Conservation (phyloP, 139 green algal species). For the Chlamydomonas sp. region DNA sequence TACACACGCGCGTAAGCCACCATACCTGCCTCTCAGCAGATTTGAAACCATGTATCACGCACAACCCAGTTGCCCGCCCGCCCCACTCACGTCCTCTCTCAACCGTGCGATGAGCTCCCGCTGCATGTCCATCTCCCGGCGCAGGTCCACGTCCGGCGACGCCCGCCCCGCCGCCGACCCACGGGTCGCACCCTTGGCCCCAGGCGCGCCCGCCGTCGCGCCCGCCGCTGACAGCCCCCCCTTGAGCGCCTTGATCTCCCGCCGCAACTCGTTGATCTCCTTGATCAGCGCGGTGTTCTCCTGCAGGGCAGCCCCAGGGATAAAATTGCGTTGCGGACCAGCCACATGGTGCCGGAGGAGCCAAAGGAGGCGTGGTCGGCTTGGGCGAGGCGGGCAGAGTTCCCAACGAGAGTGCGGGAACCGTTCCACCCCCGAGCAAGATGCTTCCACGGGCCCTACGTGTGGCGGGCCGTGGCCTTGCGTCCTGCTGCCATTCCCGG, state of each 20-base stretch:
- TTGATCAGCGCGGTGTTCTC: constrained; percentile 90
- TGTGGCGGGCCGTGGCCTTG: too few species aligned
- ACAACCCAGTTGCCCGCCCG: too few species aligned
- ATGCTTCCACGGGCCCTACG: too few species aligned
- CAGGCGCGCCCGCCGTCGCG: background rate
- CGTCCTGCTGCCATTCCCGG: too few species aligned
- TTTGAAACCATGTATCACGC: too few species aligned
- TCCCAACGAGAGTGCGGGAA: too few species aligned
- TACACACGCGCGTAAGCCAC: too few species aligned
- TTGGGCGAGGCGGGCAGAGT: too few species aligned
- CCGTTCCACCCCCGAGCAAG: too few species aligned
- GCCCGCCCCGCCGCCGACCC: background rate
- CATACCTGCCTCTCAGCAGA: too few species aligned
- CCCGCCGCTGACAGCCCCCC: background rate
- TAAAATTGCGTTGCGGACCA: background rate
- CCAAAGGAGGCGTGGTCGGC: too few species aligned
- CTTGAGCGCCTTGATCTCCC: constrained; percentile 74
- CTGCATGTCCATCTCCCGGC: constrained; percentile 60
- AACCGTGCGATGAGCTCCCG: constrained; percentile 54
- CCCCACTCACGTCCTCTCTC: constrained; percentile 40
- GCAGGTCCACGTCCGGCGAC: constrained; percentile 6
- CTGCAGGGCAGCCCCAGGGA: constrained; percentile 10
- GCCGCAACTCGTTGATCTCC: constrained; percentile 90
- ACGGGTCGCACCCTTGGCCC: background rate
- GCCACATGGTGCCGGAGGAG: background rate